Base-by-base conservation (phyloP, 192 early-diverging fungal genomes). In the Coemansia sp. region DNA sequence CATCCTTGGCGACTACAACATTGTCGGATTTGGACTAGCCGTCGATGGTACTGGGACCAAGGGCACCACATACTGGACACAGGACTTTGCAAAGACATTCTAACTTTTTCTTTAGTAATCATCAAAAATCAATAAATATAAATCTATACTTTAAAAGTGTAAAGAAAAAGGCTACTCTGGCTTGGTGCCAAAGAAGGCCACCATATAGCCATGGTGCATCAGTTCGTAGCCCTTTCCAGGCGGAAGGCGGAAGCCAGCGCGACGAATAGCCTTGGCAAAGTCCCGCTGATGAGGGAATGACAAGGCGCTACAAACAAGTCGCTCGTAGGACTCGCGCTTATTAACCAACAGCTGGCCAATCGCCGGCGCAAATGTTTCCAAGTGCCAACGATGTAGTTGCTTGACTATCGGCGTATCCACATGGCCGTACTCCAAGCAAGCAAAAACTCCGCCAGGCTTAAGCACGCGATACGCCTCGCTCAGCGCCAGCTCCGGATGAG, bases 361-460 rank as follows among this genome's bases (percentile, higher is more conserved):
- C 1, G 75, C 74, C 0, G 95, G 96, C 59, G 97, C 93, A 21
- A 92, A 84, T 41, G 93, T 82, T 72, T 95, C 95, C n/a, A 91
- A 92, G 69, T 94, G 94, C 50, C 92, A 69, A 70, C 94, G 92
- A 64, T 92, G 92, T 0, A 93, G 35, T 25, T 86, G 89, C 35
- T 82, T 83, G 36, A 96, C 66, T 3, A 96, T 66, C 28, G 93
- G 93, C 66, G 91, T 93, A 16, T 91, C 86, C 23, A 95, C 93
- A 61, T 88, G 87, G 25, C 89, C 86, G 64, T 97, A 98, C 69
- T 98, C 96, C 6, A 98, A 78, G 59, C 90, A 91, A 81, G 92
- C 92, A 83, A 97, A 95, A 3, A 92, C 85, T 18, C 96, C 96
- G 7, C 96, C 96, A 2, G 91, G 91, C 78, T 93, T 94, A 33